Base-by-base conservation (phyloP, 192 early-diverging fungal species). In the Linnemannia exigua region DNA sequence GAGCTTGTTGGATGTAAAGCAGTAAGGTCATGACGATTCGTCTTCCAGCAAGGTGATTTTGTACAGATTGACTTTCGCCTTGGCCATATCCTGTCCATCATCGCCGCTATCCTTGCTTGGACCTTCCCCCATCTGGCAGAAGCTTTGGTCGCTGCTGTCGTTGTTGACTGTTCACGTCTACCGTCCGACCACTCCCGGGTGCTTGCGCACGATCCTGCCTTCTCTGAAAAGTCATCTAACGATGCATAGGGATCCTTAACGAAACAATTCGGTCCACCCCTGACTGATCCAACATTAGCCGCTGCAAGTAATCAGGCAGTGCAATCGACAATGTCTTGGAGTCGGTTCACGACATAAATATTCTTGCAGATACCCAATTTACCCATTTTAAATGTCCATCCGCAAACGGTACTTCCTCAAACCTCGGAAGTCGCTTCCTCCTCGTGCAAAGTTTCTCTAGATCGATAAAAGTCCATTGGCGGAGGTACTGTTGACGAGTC, bases 191-290 rank as follows among this genome's bases (percentile, higher is more conserved):
- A 4, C 4, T 46, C 44, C 44, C 12, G 44, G 72, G n/a, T n/a
- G n/a, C n/a, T n/a, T n/a, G 72, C 3, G 48, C 67, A 11, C 79
- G 72, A 22, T 80, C 72, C 11, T 80, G 79, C 58, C 72, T 47
- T 25, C 37, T 61, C 54, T 74, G 79, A 31, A 63, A 80, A 4
- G 79, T 72, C 50, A 61, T 66, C 72, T 74, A 36, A 0, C 79
- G 79, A 54, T 74, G 71, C 17, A 69, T 68, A 19, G 79, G 79
- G 48, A 80, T 80, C 41, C 79, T 66, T 28, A n/a, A n/a, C 68
- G 36, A 17, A 44, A 36, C 8, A 31, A 80, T 74, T 35, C 72
- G 66, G 31, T 80, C 79, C 1, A 72, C 31, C 1, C 79, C 77
- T 5, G 77, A 66, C 36, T 69, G 68, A 19, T 73, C 74, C 72